Percentiles rank a stretch among this genome's conserved stretches.
These are phyloP conservation scores for Aphanomyces stellatus DNA, from an alignment of 352 stramenopile genomes.

Conservation along the genomic window DNA sequence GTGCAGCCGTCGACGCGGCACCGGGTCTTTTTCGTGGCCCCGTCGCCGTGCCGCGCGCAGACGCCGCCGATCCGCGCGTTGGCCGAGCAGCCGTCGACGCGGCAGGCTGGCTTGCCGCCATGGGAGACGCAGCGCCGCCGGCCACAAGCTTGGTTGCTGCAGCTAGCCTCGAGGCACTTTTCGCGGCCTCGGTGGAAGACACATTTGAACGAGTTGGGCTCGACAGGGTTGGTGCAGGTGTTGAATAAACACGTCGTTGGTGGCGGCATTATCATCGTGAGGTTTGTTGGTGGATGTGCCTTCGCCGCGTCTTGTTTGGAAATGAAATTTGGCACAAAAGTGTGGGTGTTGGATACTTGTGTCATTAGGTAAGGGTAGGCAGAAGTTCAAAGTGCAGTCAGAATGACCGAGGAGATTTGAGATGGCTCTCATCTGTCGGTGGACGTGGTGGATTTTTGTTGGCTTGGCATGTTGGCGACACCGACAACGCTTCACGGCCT, in stretches of 20 bases:
- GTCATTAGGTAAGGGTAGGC: too few relatives aligned
- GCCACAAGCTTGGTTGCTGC: slow-evolving; percentile 11
- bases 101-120: slow-evolving; percentile 51
- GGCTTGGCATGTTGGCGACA: too few relatives aligned
- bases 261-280: too few relatives aligned
- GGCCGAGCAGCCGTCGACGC: slow-evolving; percentile 61
- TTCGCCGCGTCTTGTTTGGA: too few relatives aligned
- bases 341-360: too few relatives aligned
- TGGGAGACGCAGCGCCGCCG: slow-evolving; percentile 44
- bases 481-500: too few relatives aligned
- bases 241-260: slow-evolving; percentile 8
- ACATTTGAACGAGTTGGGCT: background rate
- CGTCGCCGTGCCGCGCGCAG: slow-evolving; percentile 47
- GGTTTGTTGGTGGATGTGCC: too few relatives aligned
- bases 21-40: background rate
- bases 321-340: too few relatives aligned
- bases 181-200: slow-evolving; percentile 4
- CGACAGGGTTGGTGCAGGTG: background rate
- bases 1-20: background rate
- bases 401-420: too few relatives aligned
- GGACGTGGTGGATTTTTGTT: too few relatives aligned
- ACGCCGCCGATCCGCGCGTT: slow-evolving; percentile 59
- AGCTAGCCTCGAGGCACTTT: background rate
- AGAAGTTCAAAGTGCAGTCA: too few relatives aligned
- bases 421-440: too few relatives aligned